Evolutionary conservation across 2,329 filamentous ascomycete species (phyloP).

Genomic region (Chaetomiaceae sp.): DNA sequence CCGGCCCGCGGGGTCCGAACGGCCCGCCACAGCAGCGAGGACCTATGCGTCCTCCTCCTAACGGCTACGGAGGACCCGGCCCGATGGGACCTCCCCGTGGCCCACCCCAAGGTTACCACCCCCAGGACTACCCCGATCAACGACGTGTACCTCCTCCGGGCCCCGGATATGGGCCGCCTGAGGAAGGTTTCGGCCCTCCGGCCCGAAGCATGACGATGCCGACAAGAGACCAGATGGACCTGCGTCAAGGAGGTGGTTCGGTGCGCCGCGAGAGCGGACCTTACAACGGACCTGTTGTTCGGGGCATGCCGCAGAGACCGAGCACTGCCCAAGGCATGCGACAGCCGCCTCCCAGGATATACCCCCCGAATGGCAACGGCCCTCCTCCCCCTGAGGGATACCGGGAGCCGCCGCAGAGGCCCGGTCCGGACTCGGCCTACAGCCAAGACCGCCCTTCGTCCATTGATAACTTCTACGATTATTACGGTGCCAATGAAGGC

Average conservation of each 20-base stretch:
- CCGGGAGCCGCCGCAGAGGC: conserved; percentile 30
- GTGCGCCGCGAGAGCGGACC: conserved; percentile 42
- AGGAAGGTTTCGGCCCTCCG: conserved; percentile 40
- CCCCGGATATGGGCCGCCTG: conserved; percentile 25
- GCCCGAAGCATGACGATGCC: conserved; percentile 61
- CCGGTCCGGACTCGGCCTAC: conserved; percentile 34
- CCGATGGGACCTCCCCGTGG: conserved; percentile 30
- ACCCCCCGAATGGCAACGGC: conserved; percentile 40
- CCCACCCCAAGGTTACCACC: conserved; percentile 34
- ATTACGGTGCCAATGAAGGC: conserved; percentile 40
- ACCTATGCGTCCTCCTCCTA: conserved; percentile 31
- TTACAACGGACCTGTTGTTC: conserved; percentile 37
- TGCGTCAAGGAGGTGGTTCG: conserved; percentile 32
- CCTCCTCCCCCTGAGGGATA: conserved; percentile 34
- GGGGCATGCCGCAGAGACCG: conserved; percentile 47
- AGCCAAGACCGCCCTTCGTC: conserved; percentile 35
- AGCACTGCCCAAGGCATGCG: conserved; percentile 51
- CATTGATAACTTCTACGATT: conserved; percentile 52
- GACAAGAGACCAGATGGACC: conserved; percentile 40
- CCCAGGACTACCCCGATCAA: conserved; percentile 34
- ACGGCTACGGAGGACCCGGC: conserved; percentile 28
- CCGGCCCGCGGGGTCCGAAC: conserved; percentile 27
- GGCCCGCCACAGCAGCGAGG: conserved; percentile 30
- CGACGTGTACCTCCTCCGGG: conserved; percentile 31
- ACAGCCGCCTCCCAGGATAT: conserved; percentile 49